These are phyloP conservation scores for Vitis hybrid DNA, from an alignment of 177 flowering plant species.

Conservation along the genomic window DNA sequence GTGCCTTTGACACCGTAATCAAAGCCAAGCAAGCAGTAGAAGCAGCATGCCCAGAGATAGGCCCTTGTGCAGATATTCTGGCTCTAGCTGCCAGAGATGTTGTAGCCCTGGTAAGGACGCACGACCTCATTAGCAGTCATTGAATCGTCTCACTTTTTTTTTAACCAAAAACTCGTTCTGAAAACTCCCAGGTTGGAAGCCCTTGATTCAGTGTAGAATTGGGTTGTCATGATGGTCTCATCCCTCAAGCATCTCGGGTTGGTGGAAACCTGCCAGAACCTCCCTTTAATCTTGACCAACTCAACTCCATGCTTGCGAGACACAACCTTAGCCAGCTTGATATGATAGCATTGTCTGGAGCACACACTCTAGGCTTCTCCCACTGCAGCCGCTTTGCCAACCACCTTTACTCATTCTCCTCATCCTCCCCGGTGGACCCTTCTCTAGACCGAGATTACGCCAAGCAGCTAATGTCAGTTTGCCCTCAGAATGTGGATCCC, in stretches of 20 bases:
- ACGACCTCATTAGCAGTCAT: no score
- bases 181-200: conserved; percentile 58
- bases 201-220: conserved; percentile 65
- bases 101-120: conserved; percentile 40
- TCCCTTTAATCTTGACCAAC: conserved; percentile 29
- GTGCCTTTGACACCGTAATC: conserved; percentile 64
- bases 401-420: conserved; percentile 52
- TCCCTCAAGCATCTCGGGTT: conserved; percentile 61
- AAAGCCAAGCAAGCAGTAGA: conserved; percentile 77
- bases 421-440: conserved; percentile 56
- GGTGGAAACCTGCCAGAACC: conserved; percentile 70
- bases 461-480: conserved; percentile 37
- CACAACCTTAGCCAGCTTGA: conserved; percentile 51
- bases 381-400: conserved; percentile 61
- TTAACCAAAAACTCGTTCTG: no score
- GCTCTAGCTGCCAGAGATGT: conserved; percentile 80
- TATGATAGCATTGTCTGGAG: conserved; percentile 82
- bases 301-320: conserved; percentile 45
- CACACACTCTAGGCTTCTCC: conserved; percentile 78
- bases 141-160: no score
- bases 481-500: conserved; percentile 61
- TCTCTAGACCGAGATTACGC: conserved; percentile 65
- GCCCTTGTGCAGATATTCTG: conserved; percentile 80
- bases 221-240: conserved; percentile 69
- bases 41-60: conserved; percentile 29